These are phyloP conservation scores for Penicillium cataractarum DNA, from an alignment of 495 filamentous ascomycete genomes.

Conservation along the genomic window DNA sequence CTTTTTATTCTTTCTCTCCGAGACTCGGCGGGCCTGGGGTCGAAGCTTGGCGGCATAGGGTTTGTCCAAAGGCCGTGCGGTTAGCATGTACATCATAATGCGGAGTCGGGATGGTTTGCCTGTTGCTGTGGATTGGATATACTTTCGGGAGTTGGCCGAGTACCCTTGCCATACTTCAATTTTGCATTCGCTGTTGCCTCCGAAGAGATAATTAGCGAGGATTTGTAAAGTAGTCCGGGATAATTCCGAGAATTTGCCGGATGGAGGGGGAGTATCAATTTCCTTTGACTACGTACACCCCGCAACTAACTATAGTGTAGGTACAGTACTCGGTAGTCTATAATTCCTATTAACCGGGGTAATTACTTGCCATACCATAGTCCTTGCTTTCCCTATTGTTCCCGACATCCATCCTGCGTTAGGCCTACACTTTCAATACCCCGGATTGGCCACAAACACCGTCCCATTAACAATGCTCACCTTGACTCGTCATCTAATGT, in stretches of 20 bases:
- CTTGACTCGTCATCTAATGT: background rate
- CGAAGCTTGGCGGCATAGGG: constrained; percentile 19
- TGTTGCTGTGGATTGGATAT: constrained; percentile 15
- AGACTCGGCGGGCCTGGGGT: constrained; percentile 21
- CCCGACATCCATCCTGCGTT: background rate
- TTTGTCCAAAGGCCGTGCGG: background rate
- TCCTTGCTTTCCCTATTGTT: background rate
- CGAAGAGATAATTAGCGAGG: background rate
- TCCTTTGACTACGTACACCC: background rate
- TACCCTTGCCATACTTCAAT: background rate
- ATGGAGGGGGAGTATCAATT: background rate
- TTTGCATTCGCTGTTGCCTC: background rate
- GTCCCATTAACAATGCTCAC: background rate
- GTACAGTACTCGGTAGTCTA: background rate
- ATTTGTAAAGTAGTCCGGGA: background rate
- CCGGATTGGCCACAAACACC: background rate
- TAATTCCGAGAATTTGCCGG: background rate
- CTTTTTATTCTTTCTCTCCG: constrained; percentile 18
- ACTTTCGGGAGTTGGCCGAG: constrained; percentile 24
- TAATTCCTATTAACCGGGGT: background rate
- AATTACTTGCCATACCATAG: background rate
- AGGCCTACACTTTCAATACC: background rate
- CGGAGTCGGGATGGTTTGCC: constrained; percentile 8
- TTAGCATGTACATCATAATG: background rate
- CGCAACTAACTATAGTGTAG: background rate